A percentile compares a stretch with the other conserved stretches of the same genome.
phyloP scores from a whole-genome alignment of 2,329 filamentous ascomycete species.

The Endothia cerciana region DNA sequence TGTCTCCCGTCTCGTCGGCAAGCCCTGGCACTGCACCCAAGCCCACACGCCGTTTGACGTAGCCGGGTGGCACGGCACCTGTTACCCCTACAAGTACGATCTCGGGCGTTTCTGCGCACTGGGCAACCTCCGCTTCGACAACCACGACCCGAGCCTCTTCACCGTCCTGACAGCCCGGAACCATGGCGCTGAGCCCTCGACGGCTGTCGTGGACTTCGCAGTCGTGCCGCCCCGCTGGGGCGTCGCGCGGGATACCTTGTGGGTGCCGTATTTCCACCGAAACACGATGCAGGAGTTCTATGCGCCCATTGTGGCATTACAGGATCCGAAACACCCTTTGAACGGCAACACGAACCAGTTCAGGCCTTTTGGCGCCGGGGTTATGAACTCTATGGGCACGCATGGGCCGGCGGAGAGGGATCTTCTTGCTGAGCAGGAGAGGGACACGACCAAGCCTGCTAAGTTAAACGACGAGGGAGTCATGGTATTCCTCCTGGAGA shows the following conservation, averaged over 20 bases:
- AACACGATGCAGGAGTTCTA: constrained; percentile 55
- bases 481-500: constrained; percentile 15
- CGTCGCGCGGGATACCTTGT: constrained; percentile 60
- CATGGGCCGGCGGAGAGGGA: constrained; percentile 52
- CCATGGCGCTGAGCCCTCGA: constrained; percentile 48
- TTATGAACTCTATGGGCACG: constrained; percentile 63
- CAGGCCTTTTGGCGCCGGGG: constrained; percentile 46
- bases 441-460: constrained; percentile 32
- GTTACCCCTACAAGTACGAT: constrained; percentile 69
- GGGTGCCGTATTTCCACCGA: constrained; percentile 61
- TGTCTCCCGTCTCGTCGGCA: constrained; percentile 60
- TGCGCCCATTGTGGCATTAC: constrained; percentile 47
- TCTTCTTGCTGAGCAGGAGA: constrained; percentile 50
- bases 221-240: constrained; percentile 64
- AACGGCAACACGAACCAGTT: constrained; percentile 47
- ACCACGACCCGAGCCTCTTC: constrained; percentile 68
- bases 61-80: constrained; percentile 69
- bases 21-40: constrained; percentile 61
- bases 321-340: constrained; percentile 42
- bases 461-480: constrained; percentile 7
- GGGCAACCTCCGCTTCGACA: constrained; percentile 65
- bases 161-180: constrained; percentile 58
- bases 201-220: constrained; percentile 61
- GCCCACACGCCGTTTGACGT: constrained; percentile 68
- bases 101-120: constrained; percentile 66